Evolutionary conservation across 768 basidiomycete genomes (phyloP), one percentile per base, ranked within the genome.

Genomic region (Pluteus cervinus): DNA sequence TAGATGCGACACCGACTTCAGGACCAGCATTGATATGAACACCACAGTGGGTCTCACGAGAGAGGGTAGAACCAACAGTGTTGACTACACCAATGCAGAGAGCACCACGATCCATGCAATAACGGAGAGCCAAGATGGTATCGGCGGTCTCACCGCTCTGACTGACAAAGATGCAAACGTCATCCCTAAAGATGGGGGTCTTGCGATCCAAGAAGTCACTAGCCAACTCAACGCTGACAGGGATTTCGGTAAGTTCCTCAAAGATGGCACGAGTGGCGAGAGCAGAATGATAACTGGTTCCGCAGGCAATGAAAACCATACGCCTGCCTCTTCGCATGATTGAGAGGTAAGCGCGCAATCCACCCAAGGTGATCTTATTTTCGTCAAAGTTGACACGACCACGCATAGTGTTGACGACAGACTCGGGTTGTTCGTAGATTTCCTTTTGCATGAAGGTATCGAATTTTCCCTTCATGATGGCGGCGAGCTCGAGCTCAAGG

Each of bases 381-480:
- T 73, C 79, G 56, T 98, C 96, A 51, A 99, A 99, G 75, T 96
- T 98, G 70, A 99, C 87, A 50, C 96, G 91, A 43, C 96, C 96
- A 76, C 96, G 87, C 96, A 99, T 99, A 35, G 96, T 99, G 76
- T 99, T 99, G 65, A 98, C 91, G 45, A 98, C 96, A 18, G 91
- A 94, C 56, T 99, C 96, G 35, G 96, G 94, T 61, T 98, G 94
- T 57, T 97, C 89, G 70, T 91, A 97, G 51, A 97, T 97, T 63
- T 99, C 96, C 70, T 99, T 99, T 61, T 98, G 94, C 96, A 99
- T 99, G 69, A 99, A 99, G 57, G 94, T 93, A 57, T 90, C 90
- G 59, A 98, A 99, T 63, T 92, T 90, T 57, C 96, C 96, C 75
- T 99, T 99, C 96, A 98, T 98, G 68, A 99, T 98, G 49, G 94